These are phyloP conservation scores for Cryphonectria carpinicola DNA, from an alignment of 2,329 filamentous ascomycete species.

Conservation along the genomic window DNA sequence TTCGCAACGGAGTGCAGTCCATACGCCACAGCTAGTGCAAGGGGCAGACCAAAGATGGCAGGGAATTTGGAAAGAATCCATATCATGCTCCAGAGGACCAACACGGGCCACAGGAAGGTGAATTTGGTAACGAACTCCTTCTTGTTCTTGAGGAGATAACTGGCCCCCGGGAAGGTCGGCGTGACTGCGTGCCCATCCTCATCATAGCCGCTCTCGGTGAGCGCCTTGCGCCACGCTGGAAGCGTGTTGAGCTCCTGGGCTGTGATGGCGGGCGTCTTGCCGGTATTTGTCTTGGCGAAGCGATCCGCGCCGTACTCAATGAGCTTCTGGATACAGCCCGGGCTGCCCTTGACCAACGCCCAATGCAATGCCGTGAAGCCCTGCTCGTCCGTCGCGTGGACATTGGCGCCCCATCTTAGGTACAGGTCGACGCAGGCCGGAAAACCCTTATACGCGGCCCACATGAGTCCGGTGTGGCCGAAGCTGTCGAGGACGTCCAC, in stretches of 20 bases:
- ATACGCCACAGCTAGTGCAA: constrained; percentile 68
- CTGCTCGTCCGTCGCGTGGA: constrained; percentile 86
- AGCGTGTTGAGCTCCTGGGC: constrained; percentile 89
- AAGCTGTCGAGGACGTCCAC: constrained; percentile 89
- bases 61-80: constrained; percentile 74
- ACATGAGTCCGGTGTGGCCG: constrained; percentile 95
- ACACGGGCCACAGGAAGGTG: constrained; percentile 86
- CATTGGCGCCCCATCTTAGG: constrained; percentile 91
- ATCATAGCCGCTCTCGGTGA: constrained; percentile 84
- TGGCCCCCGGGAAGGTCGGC: constrained; percentile 73
- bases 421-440: constrained; percentile 91
- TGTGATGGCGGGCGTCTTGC: constrained; percentile 86
- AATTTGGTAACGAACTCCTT: constrained; percentile 80
- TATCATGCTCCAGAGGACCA: constrained; percentile 72
- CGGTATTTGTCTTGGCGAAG: constrained; percentile 84
- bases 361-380: constrained; percentile 95
- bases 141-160: constrained; percentile 75
- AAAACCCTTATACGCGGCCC: constrained; percentile 97
- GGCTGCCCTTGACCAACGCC: constrained; percentile 91
- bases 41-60: constrained; percentile 75
- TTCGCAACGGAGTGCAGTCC: constrained; percentile 77
- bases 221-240: constrained; percentile 78
- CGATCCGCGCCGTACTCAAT: constrained; percentile 95
- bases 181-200: constrained; percentile 72
- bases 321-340: constrained; percentile 87